A percentile compares a stretch with the other conserved stretches of the same genome.
These are phyloP conservation scores for Solanum appendiculatum DNA, from an alignment of 257 asterid genomes.

Conservation along the genomic window DNA sequence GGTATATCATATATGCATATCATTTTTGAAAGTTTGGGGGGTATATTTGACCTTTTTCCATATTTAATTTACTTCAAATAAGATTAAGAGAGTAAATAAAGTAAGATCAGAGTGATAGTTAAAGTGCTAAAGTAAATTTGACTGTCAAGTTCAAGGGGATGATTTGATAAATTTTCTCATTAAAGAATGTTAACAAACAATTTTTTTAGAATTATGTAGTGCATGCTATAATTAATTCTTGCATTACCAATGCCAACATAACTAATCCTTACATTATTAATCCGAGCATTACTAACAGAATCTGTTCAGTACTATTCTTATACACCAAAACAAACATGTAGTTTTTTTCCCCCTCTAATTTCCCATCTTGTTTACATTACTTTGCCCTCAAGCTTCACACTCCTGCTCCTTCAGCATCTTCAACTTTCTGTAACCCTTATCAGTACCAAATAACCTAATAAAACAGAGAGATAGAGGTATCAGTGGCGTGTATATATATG, in stretches of 20 bases:
- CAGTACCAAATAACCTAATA: conserved; percentile 85
- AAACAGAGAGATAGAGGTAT: neutral
- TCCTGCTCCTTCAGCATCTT: conserved; percentile 53
- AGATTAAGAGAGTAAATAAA: too few species aligned
- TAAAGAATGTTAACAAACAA: neutral
- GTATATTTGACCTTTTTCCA: too few species aligned
- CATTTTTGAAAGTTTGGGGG: too few species aligned
- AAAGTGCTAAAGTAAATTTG: too few species aligned
- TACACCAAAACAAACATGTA: neutral
- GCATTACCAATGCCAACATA: neutral
- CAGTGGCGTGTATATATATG: neutral
- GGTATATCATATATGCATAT: too few species aligned
- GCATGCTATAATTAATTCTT: neutral
- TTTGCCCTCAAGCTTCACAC: conserved; percentile 26
- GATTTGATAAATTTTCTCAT: too few species aligned
- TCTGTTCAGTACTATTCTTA: neutral
- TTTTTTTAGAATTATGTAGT: too few species aligned
- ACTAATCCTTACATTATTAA: neutral
- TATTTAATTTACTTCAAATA: too few species aligned
- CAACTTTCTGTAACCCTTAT: conserved; percentile 75
- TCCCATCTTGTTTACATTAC: conserved; percentile 12
- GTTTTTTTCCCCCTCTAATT: neutral
- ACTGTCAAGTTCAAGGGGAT: too few species aligned
- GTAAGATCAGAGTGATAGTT: too few species aligned
- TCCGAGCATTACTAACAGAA: too few species aligned